Percentiles rank a stretch among this genome's conserved stretches.
phyloP scores from a whole-genome alignment of 441 rosid species.

The Gossypium schwendimanii region DNA sequence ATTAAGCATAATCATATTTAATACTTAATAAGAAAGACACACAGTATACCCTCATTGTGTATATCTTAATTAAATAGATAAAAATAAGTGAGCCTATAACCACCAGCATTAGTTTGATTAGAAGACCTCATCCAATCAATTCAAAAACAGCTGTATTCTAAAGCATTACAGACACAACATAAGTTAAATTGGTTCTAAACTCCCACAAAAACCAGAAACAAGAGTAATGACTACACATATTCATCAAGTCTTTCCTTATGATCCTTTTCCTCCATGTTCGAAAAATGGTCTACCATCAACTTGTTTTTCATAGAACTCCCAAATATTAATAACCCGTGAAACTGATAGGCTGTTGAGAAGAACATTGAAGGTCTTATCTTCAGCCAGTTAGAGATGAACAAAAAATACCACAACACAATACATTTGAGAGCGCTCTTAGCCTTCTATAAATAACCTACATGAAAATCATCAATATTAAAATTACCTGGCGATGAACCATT shows the following conservation, averaged over 20 bases:
- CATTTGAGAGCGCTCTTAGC: background rate
- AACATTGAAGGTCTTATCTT: background rate
- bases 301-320: background rate
- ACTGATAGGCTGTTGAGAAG: background rate
- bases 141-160: background rate
- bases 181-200: background rate
- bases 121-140: slow-evolving; percentile 1
- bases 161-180: background rate
- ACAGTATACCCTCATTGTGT: background rate
- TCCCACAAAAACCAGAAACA: background rate
- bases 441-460: background rate
- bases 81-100: background rate
- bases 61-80: background rate
- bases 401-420: background rate
- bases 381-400: background rate
- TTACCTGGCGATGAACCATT: slow-evolving; percentile 70
- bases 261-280: background rate
- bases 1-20: background rate
- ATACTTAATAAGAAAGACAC: background rate
- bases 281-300: background rate
- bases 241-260: background rate
- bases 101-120: background rate
- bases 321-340: background rate
- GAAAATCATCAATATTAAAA: background rate
- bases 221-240: background rate